Percentiles rank a stretch among this genome's conserved stretches.
phyloP scores from a whole-genome alignment of 2,329 filamentous ascomycete species.

The Teratosphaeria zuluensis region DNA sequence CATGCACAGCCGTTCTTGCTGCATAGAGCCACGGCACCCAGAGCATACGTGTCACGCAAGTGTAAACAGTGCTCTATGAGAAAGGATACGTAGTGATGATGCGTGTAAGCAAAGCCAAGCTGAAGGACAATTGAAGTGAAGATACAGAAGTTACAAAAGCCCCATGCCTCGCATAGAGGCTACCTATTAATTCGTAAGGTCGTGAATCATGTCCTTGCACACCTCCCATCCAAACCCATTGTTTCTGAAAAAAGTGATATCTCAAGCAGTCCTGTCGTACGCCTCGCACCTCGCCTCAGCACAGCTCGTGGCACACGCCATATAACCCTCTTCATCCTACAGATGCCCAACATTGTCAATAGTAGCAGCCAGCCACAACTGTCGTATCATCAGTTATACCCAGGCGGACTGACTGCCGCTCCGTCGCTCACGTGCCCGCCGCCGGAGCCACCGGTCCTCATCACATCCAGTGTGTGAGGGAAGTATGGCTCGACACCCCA shows the following conservation, averaged over 20 bases:
- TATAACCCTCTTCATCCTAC: background rate
- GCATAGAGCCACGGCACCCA: background rate
- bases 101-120: no score
- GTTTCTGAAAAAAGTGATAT: background rate
- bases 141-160: background rate
- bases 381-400: background rate
- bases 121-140: background rate
- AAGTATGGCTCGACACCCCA: conserved; percentile 47
- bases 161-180: background rate
- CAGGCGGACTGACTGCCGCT: background rate
- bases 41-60: background rate
- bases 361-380: background rate
- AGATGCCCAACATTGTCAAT: background rate
- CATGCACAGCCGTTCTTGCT: background rate
- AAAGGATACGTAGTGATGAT: background rate
- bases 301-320: background rate
- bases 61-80: background rate
- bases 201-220: background rate
- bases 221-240: background rate
- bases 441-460: conserved; percentile 26
- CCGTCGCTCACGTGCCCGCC: background rate
- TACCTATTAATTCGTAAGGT: background rate
- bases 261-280: background rate
- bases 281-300: background rate
- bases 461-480: conserved; percentile 41